Evolutionary conservation across 2,329 filamentous ascomycete species (phyloP), one percentile per base, ranked within the genome.

Genomic region (Fusarium tuaranense): DNA sequence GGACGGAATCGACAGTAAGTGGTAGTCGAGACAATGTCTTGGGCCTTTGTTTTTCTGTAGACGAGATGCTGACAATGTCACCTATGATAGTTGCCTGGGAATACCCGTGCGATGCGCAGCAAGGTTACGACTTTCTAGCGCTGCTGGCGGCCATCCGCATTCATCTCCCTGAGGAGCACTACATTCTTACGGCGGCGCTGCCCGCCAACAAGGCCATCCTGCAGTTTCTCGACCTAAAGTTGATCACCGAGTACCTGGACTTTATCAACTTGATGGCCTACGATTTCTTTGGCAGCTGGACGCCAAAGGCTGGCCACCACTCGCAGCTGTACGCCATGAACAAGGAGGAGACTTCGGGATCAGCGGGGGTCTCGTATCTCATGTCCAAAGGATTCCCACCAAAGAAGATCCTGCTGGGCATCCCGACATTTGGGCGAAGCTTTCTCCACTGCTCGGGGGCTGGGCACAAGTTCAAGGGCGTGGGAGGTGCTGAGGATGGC

Each of bases 241-340:
- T 86, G 67, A 89, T 92, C 13, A 88, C 92, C 60, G 84, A 89
- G 55, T 91, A 93, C 75, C 86, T 97, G 39, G 93, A 96, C 81
- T 88, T 92, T 72, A 84, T 97, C 81, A 96, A 96, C 81, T 84
- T 97, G 39, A 94, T 93, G 89, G 90, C 93, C 2, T 97, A 95
- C 82, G 94, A 97, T 81, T 94, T 95, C 79, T 91, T 89, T 30
- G 93, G 94, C 1, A 86, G 90, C 5, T 95, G 93, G 93, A 89
- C 89, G 2, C 80, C 85, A 34, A 88, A 88, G 67, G 90, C 90
- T 55, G 94, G 93, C 8, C 93, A 96, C 80, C 94, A 96, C 65
- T 90, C 93, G 6, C 93, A 95, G 80, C 88, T 97, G 1, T 94
- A 92, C 79, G 85, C 90, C 1, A 88, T 90, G 67, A 85, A 82